Evolutionary conservation across 441 rosid genomes (phyloP).

Genomic region (Bruguiera hainesii): DNA sequence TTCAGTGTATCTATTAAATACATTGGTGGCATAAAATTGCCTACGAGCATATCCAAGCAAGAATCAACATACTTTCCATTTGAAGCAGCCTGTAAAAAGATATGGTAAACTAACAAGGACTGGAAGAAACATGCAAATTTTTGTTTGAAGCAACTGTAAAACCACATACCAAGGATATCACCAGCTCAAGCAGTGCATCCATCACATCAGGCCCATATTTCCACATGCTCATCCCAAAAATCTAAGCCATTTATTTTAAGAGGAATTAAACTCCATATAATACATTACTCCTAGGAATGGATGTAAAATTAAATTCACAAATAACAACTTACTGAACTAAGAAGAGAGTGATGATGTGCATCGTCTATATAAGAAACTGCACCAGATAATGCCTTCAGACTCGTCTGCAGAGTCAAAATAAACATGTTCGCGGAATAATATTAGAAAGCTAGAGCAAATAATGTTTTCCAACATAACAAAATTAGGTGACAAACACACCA

Average conservation of each 20-base stretch:
- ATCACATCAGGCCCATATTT: slow-evolving; percentile 56
- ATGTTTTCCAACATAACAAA: neutral
- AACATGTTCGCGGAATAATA: slow-evolving; percentile 1
- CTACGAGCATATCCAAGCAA: slow-evolving; percentile 64
- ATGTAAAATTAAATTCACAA: slow-evolving; percentile 2
- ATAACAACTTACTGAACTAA: slow-evolving; percentile 51
- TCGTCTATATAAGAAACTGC: slow-evolving; percentile 62
- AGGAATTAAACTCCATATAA: slow-evolving; percentile 7
- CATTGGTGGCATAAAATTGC: slow-evolving; percentile 67
- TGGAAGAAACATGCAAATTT: slow-evolving; percentile 4
- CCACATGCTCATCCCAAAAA: slow-evolving; percentile 79
- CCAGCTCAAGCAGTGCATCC: slow-evolving; percentile 64
- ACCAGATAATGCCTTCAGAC: slow-evolving; percentile 59
- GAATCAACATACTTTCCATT: slow-evolving; percentile 63
- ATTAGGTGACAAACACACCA: slow-evolving; percentile 34
- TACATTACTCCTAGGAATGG: neutral
- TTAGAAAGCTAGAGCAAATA: neutral
- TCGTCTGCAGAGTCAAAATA: slow-evolving; percentile 37
- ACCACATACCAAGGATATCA: slow-evolving; percentile 58
- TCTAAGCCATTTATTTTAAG: slow-evolving; percentile 27
- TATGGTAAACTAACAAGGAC: neutral
- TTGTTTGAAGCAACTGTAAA: slow-evolving; percentile 2
- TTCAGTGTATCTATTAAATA: slow-evolving; percentile 32
- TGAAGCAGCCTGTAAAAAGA: slow-evolving; percentile 54
- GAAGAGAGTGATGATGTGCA: slow-evolving; percentile 53